Evolutionary conservation across 441 rosid species (phyloP), one percentile per base, ranked within the genome.

Genomic region (Gossypium gossypioides): DNA sequence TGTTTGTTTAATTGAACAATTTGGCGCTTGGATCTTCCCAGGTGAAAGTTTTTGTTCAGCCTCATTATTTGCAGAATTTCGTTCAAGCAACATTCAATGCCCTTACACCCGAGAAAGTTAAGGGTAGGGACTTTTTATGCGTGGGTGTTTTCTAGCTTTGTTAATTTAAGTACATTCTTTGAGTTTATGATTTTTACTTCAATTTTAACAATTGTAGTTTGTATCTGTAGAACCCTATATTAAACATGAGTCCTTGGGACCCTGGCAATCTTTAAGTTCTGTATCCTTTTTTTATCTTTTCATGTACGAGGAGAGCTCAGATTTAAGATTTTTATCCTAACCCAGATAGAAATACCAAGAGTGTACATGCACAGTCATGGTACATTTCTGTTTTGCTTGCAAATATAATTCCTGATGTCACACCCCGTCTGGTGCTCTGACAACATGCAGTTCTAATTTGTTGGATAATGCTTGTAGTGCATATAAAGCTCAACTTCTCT

Each of bases 1-100:
- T 72, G 68, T 24, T 61, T 68, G 60, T 16, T 6, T 71, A 15
- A 71, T 51, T 50, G 62, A 72, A 51, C 21, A 2, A 3, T 29
- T 1, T 37, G 18, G 56, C 67, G 64, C 15, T 22, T 71, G 18
- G 68, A 22, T 29, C 15, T 74, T 81, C 81, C 62, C 86, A 92
- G 98, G 99, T 95, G 82, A 95, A 92, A 80, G 99, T 92, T 67
- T 95, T 95, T 79, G 78, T 24, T 72, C 97, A 91, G 74, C 95
- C 93, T 27, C 83, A 89, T 87, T 95, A 92, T 78, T 76, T 92
- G 62, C 78, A 91, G 16, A 95, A 92, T 76, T 92, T 95, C 80
- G 98, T 95, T 25, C 97, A 95, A 72, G 77, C 97, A 58, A 89
- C 98, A 57, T 92, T 95, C 78, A 81, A 87, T 82, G 97, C 99